phyloP scores from a whole-genome alignment of 805 yeast species.

The Trichomonascus vanleenenianus region DNA sequence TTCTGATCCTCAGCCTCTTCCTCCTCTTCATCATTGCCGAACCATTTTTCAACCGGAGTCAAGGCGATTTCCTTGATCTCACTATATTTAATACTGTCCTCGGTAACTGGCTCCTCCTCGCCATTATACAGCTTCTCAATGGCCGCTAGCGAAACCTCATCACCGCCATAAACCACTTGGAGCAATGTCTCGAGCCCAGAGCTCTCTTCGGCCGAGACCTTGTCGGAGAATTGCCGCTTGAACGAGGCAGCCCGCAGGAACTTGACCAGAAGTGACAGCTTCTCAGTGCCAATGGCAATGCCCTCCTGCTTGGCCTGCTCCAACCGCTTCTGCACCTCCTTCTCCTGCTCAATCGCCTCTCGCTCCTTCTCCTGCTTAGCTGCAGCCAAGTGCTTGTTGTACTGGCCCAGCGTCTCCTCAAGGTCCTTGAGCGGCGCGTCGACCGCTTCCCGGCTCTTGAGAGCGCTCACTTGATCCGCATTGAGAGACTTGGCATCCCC shows the following conservation, averaged over 20 bases:
- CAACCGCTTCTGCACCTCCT: slow-evolving; percentile 9
- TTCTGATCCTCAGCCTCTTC: slow-evolving; percentile 1
- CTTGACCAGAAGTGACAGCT: slow-evolving; percentile 18
- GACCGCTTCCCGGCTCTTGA: slow-evolving; percentile 27
- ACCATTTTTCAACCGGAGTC: slow-evolving; percentile 12
- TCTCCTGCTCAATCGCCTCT: slow-evolving; percentile 6
- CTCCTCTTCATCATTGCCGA: slow-evolving; percentile 3
- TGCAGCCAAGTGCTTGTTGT: slow-evolving; percentile 10
- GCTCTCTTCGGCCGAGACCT: slow-evolving; percentile 17
- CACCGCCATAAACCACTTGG: slow-evolving; percentile 26
- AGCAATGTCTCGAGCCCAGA: slow-evolving; percentile 27
- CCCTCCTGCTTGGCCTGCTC: slow-evolving; percentile 16
- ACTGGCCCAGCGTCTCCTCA: slow-evolving; percentile 20
- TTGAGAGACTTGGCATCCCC: slow-evolving; percentile 22
- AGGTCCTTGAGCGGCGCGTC: slow-evolving; percentile 30
- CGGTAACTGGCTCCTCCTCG: slow-evolving; percentile 20
- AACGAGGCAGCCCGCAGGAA: slow-evolving; percentile 29
- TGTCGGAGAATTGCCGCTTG: slow-evolving; percentile 23
- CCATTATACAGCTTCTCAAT: slow-evolving; percentile 24
- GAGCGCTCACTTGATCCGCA: slow-evolving; percentile 30
- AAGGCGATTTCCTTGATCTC: slow-evolving; percentile 12
- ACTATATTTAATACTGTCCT: slow-evolving; percentile 14
- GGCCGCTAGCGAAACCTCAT: slow-evolving; percentile 27
- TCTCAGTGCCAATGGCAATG: slow-evolving; percentile 15
- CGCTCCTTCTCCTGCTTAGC: slow-evolving; percentile 10